Base-by-base conservation (phyloP, 2,329 filamentous ascomycete genomes). In the Basipetospora chlamydospora region DNA sequence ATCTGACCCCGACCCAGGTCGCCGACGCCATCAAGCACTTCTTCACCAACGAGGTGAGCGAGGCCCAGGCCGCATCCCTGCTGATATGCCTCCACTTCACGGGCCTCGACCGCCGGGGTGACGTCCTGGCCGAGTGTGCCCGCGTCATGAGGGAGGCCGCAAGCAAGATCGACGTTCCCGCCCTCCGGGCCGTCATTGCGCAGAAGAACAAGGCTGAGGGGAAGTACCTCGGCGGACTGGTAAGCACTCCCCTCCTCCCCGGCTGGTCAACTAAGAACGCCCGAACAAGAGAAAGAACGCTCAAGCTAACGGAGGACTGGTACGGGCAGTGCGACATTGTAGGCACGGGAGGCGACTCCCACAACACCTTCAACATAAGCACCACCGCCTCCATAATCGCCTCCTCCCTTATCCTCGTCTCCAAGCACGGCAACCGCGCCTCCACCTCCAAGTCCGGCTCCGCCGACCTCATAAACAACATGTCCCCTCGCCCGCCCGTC, bases 361-460 rank as follows among this genome's bases (percentile, higher is more conserved):
- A 96, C 67, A 85, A 93, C 57, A 98, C 90, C 23, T 98, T 94
- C 74, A 98, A 98, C 58, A 88, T 98, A 54, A 90, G 81, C 47
- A 98, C 90, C 4, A 94, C 90, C 6, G 76, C 90, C 3, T 94
- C 86, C 13, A 95, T 98, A 51, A 66, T 98, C 33, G 85, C 84
- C 32, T 92, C 86, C 5, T 77, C 86, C 4, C 65, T 92, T 20
- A 71, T 98, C 25, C 69, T 92, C 49, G 70, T 94, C 39, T 84
- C 82, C 45, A 98, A 98, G 63, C 90, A 98, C 60, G 90, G 90
- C 44, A 98, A 98, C 65, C 79, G 81, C 46, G 87, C 90, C 28
- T 90, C 86, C 38, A 96, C 90, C 3, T 95, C 87, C 38, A 87
- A 90, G 52, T 96, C 88, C 3, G 90, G 90, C 36, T 94, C 87